These are phyloP conservation scores for Cephaloascus albidus DNA, from an alignment of 805 yeast genomes.

Conservation along the genomic window DNA sequence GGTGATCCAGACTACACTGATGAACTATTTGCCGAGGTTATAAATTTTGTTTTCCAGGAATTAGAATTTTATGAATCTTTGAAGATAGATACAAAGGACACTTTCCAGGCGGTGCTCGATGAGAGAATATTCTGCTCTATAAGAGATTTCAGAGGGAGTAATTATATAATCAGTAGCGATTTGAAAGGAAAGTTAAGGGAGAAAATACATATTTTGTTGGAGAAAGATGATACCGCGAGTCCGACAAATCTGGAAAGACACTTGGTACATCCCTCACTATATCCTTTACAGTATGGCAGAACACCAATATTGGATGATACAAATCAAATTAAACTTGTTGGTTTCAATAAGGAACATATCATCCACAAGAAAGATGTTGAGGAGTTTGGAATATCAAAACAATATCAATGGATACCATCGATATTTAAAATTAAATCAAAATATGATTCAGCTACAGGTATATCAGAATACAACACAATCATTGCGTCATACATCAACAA, in stretches of 20 bases:
- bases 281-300: conserved; percentile 19
- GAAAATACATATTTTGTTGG: conserved; percentile 7
- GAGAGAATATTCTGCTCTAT: conserved; percentile 9
- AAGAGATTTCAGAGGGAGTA: conserved; percentile 4
- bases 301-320: conserved; percentile 10
- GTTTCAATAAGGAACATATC: conserved; percentile 6
- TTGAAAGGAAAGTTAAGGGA: conserved; percentile 5
- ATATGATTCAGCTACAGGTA: conserved; percentile 1
- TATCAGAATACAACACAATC: conserved; percentile 6
- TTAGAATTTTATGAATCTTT: conserved; percentile 16
- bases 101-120: conserved; percentile 10
- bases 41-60: conserved; percentile 17
- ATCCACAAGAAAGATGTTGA: neutral
- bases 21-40: conserved; percentile 8
- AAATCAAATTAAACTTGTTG: conserved; percentile 2
- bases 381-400: conserved; percentile 9
- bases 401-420: conserved; percentile 31
- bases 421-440: conserved; percentile 5
- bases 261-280: conserved; percentile 32
- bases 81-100: conserved; percentile 5
- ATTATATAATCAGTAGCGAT: conserved; percentile 7
- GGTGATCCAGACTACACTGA: conserved; percentile 5
- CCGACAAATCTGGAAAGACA: conserved; percentile 8
- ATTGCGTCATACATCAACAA: conserved; percentile 29
- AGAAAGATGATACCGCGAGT: conserved; percentile 3